Evolutionary conservation across 1,284 basidiomycete genomes (phyloP).

Genomic region (Apiotrichum gracile): DNA sequence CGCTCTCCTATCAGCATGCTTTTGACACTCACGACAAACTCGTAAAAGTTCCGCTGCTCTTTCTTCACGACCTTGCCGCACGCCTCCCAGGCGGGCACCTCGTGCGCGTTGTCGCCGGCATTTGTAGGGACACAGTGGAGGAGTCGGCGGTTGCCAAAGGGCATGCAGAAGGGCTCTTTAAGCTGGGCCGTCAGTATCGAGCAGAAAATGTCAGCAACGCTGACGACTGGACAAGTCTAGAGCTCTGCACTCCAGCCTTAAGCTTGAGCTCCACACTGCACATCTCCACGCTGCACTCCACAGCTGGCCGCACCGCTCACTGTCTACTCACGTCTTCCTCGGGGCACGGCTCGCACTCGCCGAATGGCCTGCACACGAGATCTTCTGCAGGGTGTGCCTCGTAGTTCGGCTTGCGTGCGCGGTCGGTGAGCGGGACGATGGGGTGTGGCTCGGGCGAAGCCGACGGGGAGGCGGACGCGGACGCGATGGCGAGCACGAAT

Average conservation of each 20-base stretch:
- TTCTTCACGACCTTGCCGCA: conserved; percentile 73
- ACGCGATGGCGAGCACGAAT: conserved; percentile 6
- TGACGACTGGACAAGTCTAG: no score
- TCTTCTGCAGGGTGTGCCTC: conserved; percentile 30
- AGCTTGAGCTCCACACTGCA: neutral
- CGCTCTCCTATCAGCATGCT: neutral
- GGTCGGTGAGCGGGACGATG: neutral
- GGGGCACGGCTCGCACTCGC: conserved; percentile 76
- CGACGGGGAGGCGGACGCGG: neutral
- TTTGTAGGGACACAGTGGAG: conserved; percentile 63
- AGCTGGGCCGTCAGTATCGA: conserved; percentile 51
- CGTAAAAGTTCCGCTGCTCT: conserved; percentile 77
- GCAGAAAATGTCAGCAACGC: no score
- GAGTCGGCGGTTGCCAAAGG: conserved; percentile 79
- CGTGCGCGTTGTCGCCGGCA: conserved; percentile 32
- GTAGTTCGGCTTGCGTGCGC: conserved; percentile 19
- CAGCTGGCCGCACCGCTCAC: neutral
- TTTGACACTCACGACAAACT: conserved; percentile 62
- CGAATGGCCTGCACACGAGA: conserved; percentile 64
- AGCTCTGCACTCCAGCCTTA: no score
- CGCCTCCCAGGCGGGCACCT: conserved; percentile 78
- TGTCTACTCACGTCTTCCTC: conserved; percentile 59
- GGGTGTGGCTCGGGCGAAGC: no score
- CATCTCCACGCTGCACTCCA: neutral
- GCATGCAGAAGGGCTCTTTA: conserved; percentile 78